These are phyloP conservation scores for Fusarium sp. DNA, from an alignment of 2,329 filamentous ascomycete genomes.

Conservation along the genomic window DNA sequence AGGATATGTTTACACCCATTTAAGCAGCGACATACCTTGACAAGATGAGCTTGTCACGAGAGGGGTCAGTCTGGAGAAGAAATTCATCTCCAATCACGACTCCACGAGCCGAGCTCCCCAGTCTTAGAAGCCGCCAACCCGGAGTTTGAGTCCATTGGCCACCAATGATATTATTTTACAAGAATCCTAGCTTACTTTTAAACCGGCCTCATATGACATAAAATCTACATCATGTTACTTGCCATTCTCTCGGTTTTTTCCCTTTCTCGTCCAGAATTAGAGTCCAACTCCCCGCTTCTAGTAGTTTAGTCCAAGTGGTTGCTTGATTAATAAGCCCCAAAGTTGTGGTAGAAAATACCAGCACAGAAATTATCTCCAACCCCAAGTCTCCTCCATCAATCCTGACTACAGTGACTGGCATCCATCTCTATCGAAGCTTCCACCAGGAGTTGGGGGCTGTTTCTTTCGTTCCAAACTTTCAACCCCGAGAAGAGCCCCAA, in stretches of 20 bases:
- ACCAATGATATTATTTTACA: no score
- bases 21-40: background rate
- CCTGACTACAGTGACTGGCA: background rate
- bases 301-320: background rate
- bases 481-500: background rate
- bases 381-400: background rate
- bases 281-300: background rate
- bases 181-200: no score
- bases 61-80: background rate
- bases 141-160: no score
- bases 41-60: background rate
- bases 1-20: background rate
- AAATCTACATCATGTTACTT: no score
- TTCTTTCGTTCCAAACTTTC: background rate
- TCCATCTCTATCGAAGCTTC: background rate
- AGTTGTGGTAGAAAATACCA: background rate
- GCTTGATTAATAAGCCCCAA: background rate
- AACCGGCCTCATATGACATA: no score
- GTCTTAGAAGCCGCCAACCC: no score
- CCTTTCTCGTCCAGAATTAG: background rate
- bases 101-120: no score
- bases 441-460: background rate
- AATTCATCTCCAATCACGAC: background rate
- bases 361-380: background rate
- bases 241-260: no score